These are phyloP conservation scores for Maudiozyma saulgeensis DNA, from an alignment of 805 yeast genomes.

Conservation along the genomic window DNA sequence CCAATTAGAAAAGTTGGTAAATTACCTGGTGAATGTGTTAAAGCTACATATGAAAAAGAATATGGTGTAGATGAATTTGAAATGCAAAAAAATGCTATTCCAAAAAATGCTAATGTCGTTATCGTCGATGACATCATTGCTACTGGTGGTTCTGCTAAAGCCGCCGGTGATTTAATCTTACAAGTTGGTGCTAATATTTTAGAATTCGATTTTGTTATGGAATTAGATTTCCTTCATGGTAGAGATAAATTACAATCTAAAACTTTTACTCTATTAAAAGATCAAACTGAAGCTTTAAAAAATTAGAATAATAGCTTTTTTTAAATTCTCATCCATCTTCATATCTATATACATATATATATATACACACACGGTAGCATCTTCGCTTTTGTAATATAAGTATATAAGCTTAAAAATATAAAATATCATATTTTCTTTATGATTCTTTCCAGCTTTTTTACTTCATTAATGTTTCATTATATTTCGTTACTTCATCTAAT, in stretches of 20 bases:
- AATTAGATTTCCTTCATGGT: conserved; percentile 89
- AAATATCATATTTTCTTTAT: too few relatives aligned
- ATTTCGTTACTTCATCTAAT: conserved; percentile 15
- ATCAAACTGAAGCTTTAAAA: conserved; percentile 53
- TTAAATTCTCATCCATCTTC: background rate
- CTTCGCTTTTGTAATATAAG: background rate
- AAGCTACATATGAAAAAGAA: conserved; percentile 77
- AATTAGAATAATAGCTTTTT: conserved; percentile 3
- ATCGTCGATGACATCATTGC: conserved; percentile 96
- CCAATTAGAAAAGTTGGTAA: conserved; percentile 95
- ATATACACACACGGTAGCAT: too few relatives aligned
- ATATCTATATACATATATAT: conserved; percentile 1
- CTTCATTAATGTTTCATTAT: conserved; percentile 5
- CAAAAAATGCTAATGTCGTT: conserved; percentile 69
- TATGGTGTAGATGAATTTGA: conserved; percentile 88
- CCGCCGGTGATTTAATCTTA: conserved; percentile 78
- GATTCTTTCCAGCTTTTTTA: too few relatives aligned
- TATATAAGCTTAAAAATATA: background rate
- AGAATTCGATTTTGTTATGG: conserved; percentile 86
- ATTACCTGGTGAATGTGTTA: conserved; percentile 74
- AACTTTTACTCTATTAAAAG: conserved; percentile 79
- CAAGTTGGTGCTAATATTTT: conserved; percentile 60
- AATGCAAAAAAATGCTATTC: conserved; percentile 74
- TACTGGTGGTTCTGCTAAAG: conserved; percentile 93
- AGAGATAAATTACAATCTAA: conserved; percentile 79